These are phyloP conservation scores for Pseudogymnoascus sp. DNA, from an alignment of 2,329 filamentous ascomycete genomes.

Conservation along the genomic window DNA sequence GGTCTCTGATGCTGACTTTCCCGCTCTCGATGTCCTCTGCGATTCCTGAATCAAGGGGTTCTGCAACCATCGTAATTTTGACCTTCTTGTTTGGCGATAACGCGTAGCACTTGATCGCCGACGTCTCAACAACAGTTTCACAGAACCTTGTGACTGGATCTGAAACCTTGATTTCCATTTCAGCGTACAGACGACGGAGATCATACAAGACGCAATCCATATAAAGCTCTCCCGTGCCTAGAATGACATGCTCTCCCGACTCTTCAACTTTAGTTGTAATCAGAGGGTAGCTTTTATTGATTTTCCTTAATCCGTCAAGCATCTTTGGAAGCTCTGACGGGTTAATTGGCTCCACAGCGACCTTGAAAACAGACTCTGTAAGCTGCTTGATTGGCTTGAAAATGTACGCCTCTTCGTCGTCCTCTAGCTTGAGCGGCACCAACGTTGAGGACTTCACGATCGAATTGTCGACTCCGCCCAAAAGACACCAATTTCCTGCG, in stretches of 20 bases:
- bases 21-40: constrained; percentile 90
- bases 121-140: constrained; percentile 95
- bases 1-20: constrained; percentile 83
- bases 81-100: constrained; percentile 99
- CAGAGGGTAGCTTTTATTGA: constrained; percentile 96
- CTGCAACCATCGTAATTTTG: constrained; percentile 96
- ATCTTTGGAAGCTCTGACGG: constrained; percentile 97
- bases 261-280: constrained; percentile 97
- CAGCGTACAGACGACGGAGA: constrained; percentile 82
- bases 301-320: constrained; percentile 90
- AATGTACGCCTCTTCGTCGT: constrained; percentile 89
- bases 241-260: constrained; percentile 88
- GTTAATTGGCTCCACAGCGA: constrained; percentile 96
- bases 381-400: constrained; percentile 91
- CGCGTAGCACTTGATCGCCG: constrained; percentile 94
- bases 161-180: constrained; percentile 99
- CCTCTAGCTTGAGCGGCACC: constrained; percentile 67
- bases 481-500: constrained; percentile 86
- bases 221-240: constrained; percentile 96
- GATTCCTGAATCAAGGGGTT: constrained; percentile 90
- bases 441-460: constrained; percentile 97
- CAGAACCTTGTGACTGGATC: constrained; percentile 96
- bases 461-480: constrained; percentile 90
- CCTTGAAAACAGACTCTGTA: constrained; percentile 95
- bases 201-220: constrained; percentile 99